Conservation (phyloP, 2,329 filamentous ascomycete genomes). For the Nothophoma quercina region DNA sequence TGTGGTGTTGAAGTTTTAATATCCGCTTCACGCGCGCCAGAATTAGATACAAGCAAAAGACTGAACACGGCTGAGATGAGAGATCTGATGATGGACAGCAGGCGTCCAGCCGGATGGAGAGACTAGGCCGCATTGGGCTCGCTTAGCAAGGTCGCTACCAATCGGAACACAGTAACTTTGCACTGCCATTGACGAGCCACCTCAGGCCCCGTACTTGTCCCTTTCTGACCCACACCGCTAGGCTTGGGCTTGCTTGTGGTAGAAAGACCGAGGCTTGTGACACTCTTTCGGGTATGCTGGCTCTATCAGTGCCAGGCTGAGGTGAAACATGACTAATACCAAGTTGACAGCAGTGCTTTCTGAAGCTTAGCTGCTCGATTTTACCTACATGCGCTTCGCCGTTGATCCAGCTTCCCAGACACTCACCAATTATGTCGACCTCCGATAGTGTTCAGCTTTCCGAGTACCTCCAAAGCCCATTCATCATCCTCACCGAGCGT, state of each 20-base stretch:
- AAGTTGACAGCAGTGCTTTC: neutral
- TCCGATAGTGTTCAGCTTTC: neutral
- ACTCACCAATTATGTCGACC: slow-evolving; percentile 2
- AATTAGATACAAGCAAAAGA: slow-evolving; percentile 5
- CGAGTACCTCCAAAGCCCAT: slow-evolving; percentile 9
- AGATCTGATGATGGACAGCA: neutral
- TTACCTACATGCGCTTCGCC: neutral
- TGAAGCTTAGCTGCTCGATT: neutral
- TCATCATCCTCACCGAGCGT: slow-evolving; percentile 15
- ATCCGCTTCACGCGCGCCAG: neutral
- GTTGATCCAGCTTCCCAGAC: neutral
- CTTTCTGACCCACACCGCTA: neutral
- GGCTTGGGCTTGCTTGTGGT: slow-evolving; percentile 8
- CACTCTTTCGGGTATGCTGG: neutral
- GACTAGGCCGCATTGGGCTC: slow-evolving; percentile 3
- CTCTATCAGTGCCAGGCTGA: neutral
- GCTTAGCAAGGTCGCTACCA: neutral
- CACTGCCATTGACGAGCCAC: slow-evolving; percentile 13
- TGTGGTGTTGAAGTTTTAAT: neutral
- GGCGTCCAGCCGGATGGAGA: slow-evolving; percentile 1
- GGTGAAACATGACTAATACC: neutral
- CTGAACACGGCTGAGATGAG: neutral
- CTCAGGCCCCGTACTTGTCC: neutral
- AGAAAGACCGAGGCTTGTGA: slow-evolving; percentile 3
- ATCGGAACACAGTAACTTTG: neutral